Base-by-base conservation (phyloP, 2,329 filamentous ascomycete species). In the Paecilomyces sp. region DNA sequence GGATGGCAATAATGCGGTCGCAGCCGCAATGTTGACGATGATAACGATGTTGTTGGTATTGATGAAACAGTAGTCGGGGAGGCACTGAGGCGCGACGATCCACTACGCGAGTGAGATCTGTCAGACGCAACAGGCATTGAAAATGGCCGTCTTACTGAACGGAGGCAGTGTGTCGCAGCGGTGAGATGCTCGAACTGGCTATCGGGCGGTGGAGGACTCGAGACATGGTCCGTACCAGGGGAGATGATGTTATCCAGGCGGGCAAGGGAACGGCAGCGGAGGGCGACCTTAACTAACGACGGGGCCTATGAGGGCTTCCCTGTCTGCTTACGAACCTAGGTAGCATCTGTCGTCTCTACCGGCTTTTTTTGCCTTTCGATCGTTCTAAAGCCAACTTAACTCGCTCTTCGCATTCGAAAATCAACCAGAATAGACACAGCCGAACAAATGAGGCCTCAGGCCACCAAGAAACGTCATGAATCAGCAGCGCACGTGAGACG, bases 21-120 rank as follows among this genome's bases (percentile, higher is more conserved):
- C 30, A 11, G 13, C n/a, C 51, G 51, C 51, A n/a, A 13, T 53
- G 51, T 13, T 30, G 51, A 22, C 22, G 22, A 28, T 28, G 25
- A 30, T 47, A 31, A 18, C 25, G 30, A 25, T 9, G 58, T 66
- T 56, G 65, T 61, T 54, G 62, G 57, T 28, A 57, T 56, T 47
- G 61, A 63, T 55, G 62, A 63, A 54, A 62, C 57, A 7, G 22
- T 30, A 15, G 51, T n/a, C 28, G 13, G 51, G 25, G 22, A 24
- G 28, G 24, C 24, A 30, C 22, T 13, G 51, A 53, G 24, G 13
- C 22, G 51, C 51, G 11, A 47, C 18, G 41, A 30, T 53, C 51
- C 51, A 30, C 28, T 53, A 28, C 51, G n/a, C n/a, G 51, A 30
- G 51, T 30, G 41, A 53, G 51, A 30, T 30, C 51, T 53, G 9